Percentiles rank a stretch among this genome's conserved stretches.
These are phyloP conservation scores for Odontarrhena argentea DNA, from an alignment of 345 rosid genomes.

Conservation along the genomic window DNA sequence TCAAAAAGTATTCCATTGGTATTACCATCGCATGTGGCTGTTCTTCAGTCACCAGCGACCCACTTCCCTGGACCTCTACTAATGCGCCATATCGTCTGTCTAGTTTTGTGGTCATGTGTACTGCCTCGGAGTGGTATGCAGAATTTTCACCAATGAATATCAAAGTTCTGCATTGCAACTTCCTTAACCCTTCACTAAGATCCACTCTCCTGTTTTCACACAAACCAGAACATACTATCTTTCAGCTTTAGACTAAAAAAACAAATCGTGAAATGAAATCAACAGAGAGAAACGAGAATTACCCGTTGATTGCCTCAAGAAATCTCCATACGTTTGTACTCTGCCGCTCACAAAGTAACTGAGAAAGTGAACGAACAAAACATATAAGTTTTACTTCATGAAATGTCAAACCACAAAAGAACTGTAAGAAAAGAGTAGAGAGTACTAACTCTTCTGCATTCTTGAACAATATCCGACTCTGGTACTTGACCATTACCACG, in stretches of 20 bases:
- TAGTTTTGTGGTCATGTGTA: slow-evolving; percentile 77
- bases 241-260: neutral
- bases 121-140: slow-evolving; percentile 80
- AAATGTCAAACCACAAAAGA: slow-evolving; percentile 15
- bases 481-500: slow-evolving; percentile 78
- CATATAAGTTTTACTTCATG: slow-evolving; percentile 16
- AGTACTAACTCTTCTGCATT: slow-evolving; percentile 79
- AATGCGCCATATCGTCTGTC: slow-evolving; percentile 83
- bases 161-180: slow-evolving; percentile 72
- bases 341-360: slow-evolving; percentile 87
- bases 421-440: slow-evolving; percentile 13
- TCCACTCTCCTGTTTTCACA: slow-evolving; percentile 75
- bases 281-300: slow-evolving; percentile 26
- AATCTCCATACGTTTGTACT: slow-evolving; percentile 75
- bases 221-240: neutral
- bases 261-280: neutral
- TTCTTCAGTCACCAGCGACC: slow-evolving; percentile 94
- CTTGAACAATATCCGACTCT: slow-evolving; percentile 75
- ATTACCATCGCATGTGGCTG: slow-evolving; percentile 98
- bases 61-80: slow-evolving; percentile 97
- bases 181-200: slow-evolving; percentile 73
- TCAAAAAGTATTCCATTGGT: slow-evolving; percentile 86
- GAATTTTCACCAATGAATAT: slow-evolving; percentile 91
- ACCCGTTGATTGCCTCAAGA: slow-evolving; percentile 90
- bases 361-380: slow-evolving; percentile 38